These are phyloP conservation scores for Fraxinus excelsior DNA, from an alignment of 257 asterid genomes.

Conservation along the genomic window DNA sequence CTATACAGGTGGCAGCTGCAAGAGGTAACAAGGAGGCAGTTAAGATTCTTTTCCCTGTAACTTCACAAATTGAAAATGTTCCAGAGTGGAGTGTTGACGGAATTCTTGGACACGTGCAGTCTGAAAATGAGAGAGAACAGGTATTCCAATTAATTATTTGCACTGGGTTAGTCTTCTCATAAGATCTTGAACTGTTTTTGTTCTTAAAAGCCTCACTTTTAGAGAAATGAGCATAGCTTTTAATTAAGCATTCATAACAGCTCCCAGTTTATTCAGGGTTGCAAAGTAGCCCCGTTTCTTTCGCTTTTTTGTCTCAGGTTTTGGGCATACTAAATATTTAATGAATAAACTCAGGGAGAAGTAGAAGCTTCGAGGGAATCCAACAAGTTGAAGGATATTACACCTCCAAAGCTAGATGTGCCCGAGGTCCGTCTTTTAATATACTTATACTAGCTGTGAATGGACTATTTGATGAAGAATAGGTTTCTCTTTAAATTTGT, in stretches of 20 bases:
- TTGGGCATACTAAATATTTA: conserved; percentile 18
- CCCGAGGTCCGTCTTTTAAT: conserved; percentile 59
- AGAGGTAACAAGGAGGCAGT: conserved; percentile 67
- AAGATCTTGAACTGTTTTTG: neutral
- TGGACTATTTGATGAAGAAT: neutral
- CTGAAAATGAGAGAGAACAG: conserved; percentile 50
- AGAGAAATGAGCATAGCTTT: conserved; percentile 1
- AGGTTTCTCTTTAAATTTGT: neutral
- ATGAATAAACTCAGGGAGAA: conserved; percentile 51
- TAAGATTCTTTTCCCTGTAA: conserved; percentile 73
- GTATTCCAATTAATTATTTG: conserved; percentile 34
- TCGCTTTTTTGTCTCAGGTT: conserved; percentile 4
- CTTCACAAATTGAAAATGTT: conserved; percentile 44
- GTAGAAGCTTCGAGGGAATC: conserved; percentile 36
- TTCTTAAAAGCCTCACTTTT: neutral
- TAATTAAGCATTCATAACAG: neutral
- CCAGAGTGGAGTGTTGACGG: conserved; percentile 82
- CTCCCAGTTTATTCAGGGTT: neutral
- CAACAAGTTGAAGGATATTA: conserved; percentile 37
- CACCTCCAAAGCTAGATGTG: conserved; percentile 47
- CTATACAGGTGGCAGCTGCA: conserved; percentile 81
- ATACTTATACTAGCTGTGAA: neutral
- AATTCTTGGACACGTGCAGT: conserved; percentile 62
- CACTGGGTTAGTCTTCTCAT: neutral
- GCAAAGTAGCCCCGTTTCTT: conserved; percentile 11